Evolutionary conservation across 768 basidiomycete genomes (phyloP).

Genomic region (Calocera cornea): DNA sequence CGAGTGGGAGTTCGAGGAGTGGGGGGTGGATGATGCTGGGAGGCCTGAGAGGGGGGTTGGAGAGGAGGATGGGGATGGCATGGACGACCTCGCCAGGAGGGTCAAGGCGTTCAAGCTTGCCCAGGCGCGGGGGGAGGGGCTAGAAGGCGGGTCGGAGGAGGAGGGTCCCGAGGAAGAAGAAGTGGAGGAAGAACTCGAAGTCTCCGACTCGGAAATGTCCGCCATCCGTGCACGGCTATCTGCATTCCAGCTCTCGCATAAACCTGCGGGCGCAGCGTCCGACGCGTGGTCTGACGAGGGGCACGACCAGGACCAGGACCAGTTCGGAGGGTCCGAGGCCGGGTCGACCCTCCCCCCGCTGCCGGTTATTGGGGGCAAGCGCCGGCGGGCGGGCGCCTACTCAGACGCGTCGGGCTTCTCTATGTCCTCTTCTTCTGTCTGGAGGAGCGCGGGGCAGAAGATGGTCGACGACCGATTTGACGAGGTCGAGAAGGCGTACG

Average conservation of each 20-base stretch:
- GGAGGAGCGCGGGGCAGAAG: slow-evolving; percentile 75
- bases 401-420: slow-evolving; percentile 89
- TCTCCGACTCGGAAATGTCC: slow-evolving; percentile 27
- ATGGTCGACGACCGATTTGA: slow-evolving; percentile 90
- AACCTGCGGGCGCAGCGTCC: slow-evolving; percentile 20
- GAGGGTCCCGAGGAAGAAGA: slow-evolving; percentile 30
- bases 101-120: not conserved
- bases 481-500: slow-evolving; percentile 76
- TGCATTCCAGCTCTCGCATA: slow-evolving; percentile 52
- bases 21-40: slow-evolving; percentile 5
- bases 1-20: not conserved
- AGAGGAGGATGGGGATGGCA: not conserved
- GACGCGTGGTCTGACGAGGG: slow-evolving; percentile 24
- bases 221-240: slow-evolving; percentile 73
- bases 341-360: slow-evolving; percentile 42
- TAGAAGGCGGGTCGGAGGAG: slow-evolving; percentile 57
- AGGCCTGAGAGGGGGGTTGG: not conserved
- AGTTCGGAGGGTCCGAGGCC: slow-evolving; percentile 27
- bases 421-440: slow-evolving; percentile 96
- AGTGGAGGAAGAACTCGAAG: slow-evolving; percentile 20
- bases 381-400: slow-evolving; percentile 47
- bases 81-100: not conserved
- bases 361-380: slow-evolving; percentile 65
- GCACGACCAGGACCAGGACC: slow-evolving; percentile 42
- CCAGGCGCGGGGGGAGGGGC: slow-evolving; percentile 29